Evolutionary conservation across 2,329 filamentous ascomycete genomes (phyloP).

Genomic region (Sporothrix variecibatus): DNA sequence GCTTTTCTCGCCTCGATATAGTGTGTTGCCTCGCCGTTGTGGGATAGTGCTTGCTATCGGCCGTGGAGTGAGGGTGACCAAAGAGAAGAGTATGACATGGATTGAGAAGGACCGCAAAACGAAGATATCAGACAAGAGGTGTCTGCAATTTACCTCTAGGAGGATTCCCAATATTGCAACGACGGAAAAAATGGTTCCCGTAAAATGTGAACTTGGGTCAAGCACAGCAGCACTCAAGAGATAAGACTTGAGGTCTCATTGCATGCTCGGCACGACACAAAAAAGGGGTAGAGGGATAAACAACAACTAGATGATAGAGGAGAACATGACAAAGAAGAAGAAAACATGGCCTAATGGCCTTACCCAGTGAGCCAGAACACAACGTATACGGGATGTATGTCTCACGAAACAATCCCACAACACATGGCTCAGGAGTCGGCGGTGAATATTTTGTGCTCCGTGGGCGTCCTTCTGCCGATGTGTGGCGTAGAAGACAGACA

Average conservation of each 20-base stretch:
- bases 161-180: neutral
- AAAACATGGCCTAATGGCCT: neutral
- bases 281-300: neutral
- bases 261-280: neutral
- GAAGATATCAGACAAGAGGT: neutral
- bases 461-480: neutral
- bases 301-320: neutral
- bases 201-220: neutral
- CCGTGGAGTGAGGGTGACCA: neutral
- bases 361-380: neutral
- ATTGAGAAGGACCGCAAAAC: neutral
- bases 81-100: neutral
- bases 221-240: neutral
- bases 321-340: neutral
- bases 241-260: conserved; percentile 10
- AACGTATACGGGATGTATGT: neutral
- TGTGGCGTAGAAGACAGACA: neutral
- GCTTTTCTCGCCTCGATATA: neutral
- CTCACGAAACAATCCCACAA: neutral
- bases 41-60: neutral
- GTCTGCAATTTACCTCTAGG: neutral
- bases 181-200: neutral
- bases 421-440: neutral
- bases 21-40: neutral
- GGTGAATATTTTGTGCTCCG: neutral